These are phyloP conservation scores for Piper betle DNA, from an alignment of 164 flowering plant species.

Conservation along the genomic window DNA sequence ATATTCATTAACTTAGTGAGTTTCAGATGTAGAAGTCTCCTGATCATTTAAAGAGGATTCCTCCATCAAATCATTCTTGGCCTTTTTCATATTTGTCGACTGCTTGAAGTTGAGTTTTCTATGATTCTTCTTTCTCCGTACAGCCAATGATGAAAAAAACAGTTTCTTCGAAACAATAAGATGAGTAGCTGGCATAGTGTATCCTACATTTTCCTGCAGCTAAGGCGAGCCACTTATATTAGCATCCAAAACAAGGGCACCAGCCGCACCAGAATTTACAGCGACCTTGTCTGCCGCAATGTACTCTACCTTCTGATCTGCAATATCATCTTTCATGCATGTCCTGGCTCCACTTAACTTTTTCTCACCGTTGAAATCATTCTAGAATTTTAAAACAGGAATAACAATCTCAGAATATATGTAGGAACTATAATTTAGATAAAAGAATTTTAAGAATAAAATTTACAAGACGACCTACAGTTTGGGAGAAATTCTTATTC, in stretches of 20 bases:
- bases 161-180: slow-evolving; percentile 27
- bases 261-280: slow-evolving; percentile 1
- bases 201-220: slow-evolving; percentile 28
- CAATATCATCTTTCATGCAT: not conserved
- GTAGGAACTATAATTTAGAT: not conserved
- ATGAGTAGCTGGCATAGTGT: slow-evolving; percentile 10
- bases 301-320: not conserved
- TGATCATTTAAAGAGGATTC: slow-evolving; percentile 9
- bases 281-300: not conserved
- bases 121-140: slow-evolving; percentile 42
- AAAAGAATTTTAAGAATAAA: no score
- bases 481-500: no score
- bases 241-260: slow-evolving; percentile 8
- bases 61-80: slow-evolving; percentile 6
- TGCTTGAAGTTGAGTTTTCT: slow-evolving; percentile 14
- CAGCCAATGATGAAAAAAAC: slow-evolving; percentile 23
- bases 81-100: slow-evolving; percentile 4
- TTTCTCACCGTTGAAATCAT: slow-evolving; percentile 1
- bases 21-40: slow-evolving; percentile 41
- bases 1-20: slow-evolving; percentile 1
- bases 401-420: not conserved
- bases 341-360: not conserved
- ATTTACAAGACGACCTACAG: no score
- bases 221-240: not conserved
- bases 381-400: slow-evolving; percentile 13